Evolutionary conservation across 371 early-diverging fungal species (phyloP), one percentile per base, ranked within the genome.

Genomic region (Actinomortierella ambigua): DNA sequence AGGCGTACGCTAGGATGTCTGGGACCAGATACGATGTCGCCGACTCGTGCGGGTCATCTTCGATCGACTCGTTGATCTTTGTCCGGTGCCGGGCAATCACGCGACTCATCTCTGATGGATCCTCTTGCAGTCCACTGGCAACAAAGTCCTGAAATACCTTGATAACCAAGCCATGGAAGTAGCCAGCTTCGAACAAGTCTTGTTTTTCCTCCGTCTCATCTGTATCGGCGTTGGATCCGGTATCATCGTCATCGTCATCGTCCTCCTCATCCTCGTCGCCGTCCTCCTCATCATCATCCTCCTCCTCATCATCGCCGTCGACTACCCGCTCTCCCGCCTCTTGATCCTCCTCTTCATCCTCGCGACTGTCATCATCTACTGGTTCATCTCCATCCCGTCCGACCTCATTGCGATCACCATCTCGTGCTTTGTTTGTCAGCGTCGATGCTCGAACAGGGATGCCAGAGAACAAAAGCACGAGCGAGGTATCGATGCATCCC

Each of bases 31-130:
- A 73, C 0, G 70, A 69, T 14, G 85, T 78, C 14, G 87, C 65
- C 8, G 75, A 59, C 34, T 88, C 89, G 55, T 85, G 85, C 0
- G 91, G 89, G 52, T 85, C 82, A 23, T 87, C 83, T 65, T 92
- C 90, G 55, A 90, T 77, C 7, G 70, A 70, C 59, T 83, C 80
- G 39, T 77, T 70, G 53, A 79, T 55, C 50, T 70, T 62, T n/a
- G 82, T 77, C 18, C 80, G 77, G 51, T 76, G 75, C 24, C 76
- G 52, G 20, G 65, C 64, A 48, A 78, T 71, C 26, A 76, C 55
- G 1, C 63, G 63, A 23, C 34, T 46, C 63, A 80, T 70, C 51
- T 73, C 64, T 22, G 70, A 65, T 18, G 59, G 49, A 11, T 34
- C 34, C 39, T 68, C 75, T 0, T 68, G 15, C 4, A 79, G 40